Evolutionary conservation across 2,329 filamentous ascomycete species (phyloP), one percentile per base, ranked within the genome.

Genomic region (Alternaria ethzedia): DNA sequence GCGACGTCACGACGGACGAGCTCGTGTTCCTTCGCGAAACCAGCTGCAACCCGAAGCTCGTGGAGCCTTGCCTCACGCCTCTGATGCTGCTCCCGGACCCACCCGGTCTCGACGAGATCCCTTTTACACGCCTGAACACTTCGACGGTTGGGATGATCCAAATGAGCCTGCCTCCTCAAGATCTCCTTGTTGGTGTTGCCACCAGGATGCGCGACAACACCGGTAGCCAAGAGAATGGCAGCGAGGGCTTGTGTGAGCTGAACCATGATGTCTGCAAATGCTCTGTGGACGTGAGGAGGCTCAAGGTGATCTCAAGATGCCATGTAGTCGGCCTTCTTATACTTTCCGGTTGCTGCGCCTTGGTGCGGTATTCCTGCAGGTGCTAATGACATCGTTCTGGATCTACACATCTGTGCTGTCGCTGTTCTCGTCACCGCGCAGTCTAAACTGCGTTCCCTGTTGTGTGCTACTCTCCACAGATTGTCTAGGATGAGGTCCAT

Each of bases 131-230:
- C 67, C 21, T 69, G 63, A 4, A 85, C 75, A 45, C 54, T 80
- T 26, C 81, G 77, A 52, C 80, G 73, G 45, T 75, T 69, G 5
- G 82, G 78, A 46, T 82, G 79, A 10, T 78, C 78, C 60, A 74
- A 71, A 67, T 80, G 75, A 32, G 74, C 72, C 54, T 75, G 70
- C 23, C 75, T 66, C 32, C 74, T 70, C 25, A 73, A 44, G 13
- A 78, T 72, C 12, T 78, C 74, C 58, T 63, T 73, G 66, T 78
- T 75, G 52, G 59, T 69, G 59, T 82, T 80, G 51, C 80, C 79
- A 11, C 80, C 80, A 1, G 81, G 81, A 59, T 83, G 82, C 21
- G 81, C 80, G 49, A 75, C 46, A 21, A 66, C 71, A 12, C 69
- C 64, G n/a, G 67, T 70, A 41, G 75, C 70, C 58, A 75, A 54